Evolutionary conservation across 495 filamentous ascomycete genomes (phyloP).

Genomic region (Filosporella fistucella): DNA sequence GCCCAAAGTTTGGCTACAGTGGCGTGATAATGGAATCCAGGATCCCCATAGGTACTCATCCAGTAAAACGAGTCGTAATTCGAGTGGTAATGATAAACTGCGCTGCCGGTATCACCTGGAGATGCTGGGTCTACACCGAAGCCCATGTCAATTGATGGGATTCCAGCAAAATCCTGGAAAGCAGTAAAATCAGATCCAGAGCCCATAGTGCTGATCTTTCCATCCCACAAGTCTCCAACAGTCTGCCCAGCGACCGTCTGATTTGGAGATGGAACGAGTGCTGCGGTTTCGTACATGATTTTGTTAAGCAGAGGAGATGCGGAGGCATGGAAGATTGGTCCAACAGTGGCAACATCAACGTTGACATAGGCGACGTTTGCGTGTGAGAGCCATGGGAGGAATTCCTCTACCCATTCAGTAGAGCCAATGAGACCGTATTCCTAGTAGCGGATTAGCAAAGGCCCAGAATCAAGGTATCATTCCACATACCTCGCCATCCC

Average conservation of each 20-base stretch:
- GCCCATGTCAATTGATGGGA: slow-evolving; percentile 79
- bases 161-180: slow-evolving; percentile 88
- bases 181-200: slow-evolving; percentile 85
- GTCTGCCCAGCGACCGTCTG: slow-evolving; percentile 75
- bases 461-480: no score
- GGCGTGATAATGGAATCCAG: slow-evolving; percentile 77
- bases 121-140: slow-evolving; percentile 51
- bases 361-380: slow-evolving; percentile 87
- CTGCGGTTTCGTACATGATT: slow-evolving; percentile 64
- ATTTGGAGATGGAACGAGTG: slow-evolving; percentile 74
- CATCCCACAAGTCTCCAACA: slow-evolving; percentile 70
- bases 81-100: slow-evolving; percentile 76
- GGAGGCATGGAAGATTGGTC: slow-evolving; percentile 61
- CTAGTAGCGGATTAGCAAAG: no score
- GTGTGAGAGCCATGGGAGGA: slow-evolving; percentile 74
- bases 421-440: slow-evolving; percentile 91
- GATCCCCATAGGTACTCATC: slow-evolving; percentile 81
- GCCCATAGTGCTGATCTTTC: slow-evolving; percentile 62
- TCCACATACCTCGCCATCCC: slow-evolving; percentile 94
- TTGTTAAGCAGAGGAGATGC: slow-evolving; percentile 79
- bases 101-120: slow-evolving; percentile 25
- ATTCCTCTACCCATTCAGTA: slow-evolving; percentile 96
- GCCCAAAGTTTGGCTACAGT: slow-evolving; percentile 75
- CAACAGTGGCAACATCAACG: slow-evolving; percentile 76
- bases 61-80: slow-evolving; percentile 93